Conservation (phyloP, 345 rosid species). For the Lumnitzera racemosa region DNA sequence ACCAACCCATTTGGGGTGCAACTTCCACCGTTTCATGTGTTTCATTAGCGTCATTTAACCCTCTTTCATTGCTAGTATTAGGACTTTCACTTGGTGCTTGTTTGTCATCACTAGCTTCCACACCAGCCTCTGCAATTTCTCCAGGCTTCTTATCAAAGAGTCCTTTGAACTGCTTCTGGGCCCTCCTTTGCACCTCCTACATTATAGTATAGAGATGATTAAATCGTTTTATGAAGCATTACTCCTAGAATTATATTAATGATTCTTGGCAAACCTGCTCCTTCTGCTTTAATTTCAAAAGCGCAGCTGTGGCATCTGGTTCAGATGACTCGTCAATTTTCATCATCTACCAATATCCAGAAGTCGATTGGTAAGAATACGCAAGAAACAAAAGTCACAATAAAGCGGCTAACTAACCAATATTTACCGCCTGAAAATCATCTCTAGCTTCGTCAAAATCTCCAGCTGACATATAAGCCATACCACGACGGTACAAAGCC, state of each 20-base stretch:
- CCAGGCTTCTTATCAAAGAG: slow-evolving; percentile 95
- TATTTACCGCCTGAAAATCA: slow-evolving; percentile 55
- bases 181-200: slow-evolving; percentile 74
- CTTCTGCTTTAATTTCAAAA: slow-evolving; percentile 68
- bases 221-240: background rate
- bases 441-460: slow-evolving; percentile 80
- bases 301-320: slow-evolving; percentile 64
- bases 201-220: background rate
- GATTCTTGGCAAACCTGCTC: slow-evolving; percentile 45
- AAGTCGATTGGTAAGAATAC: slow-evolving; percentile 3
- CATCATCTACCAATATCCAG: slow-evolving; percentile 34
- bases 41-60: slow-evolving; percentile 15
- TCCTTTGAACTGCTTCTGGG: slow-evolving; percentile 84
- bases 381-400: background rate
- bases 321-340: slow-evolving; percentile 50
- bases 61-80: too few relatives aligned
- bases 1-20: slow-evolving; percentile 24
- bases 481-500: slow-evolving; percentile 91
- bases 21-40: slow-evolving; percentile 17
- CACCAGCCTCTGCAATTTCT: slow-evolving; percentile 52
- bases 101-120: slow-evolving; percentile 12
- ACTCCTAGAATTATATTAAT: background rate
- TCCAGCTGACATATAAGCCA: slow-evolving; percentile 79
- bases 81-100: background rate
- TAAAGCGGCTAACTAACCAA: background rate